Base-by-base conservation (phyloP, 768 basidiomycete genomes). In the Obba rivulosa region DNA sequence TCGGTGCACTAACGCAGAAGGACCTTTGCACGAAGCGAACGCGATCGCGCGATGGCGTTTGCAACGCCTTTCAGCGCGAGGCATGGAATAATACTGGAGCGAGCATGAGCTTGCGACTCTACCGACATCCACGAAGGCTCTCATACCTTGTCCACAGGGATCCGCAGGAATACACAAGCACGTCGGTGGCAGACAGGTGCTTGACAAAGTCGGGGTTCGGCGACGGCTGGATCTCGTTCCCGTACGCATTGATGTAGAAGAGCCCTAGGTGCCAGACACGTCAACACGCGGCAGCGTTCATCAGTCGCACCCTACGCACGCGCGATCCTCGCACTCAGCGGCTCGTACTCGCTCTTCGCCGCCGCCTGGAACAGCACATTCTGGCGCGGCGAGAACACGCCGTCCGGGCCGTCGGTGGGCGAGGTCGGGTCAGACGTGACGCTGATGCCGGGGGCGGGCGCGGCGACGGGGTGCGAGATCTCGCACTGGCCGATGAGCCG, bases 401-500 rank as follows among this genome's bases (percentile, higher is more conserved):
- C 75, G 35, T 74, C 78, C 61, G 82, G 70, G 28, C 75, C 81
- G 53, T 84, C 81, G 4, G 73, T 60, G 35, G 77, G 76, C 21
- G 77, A 78, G 47, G 64, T 56, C 22, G 68, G 62, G 34, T 73
- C 73, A 17, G 69, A 62, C 20, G 65, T 58, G 31, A 64, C 54
- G 41, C 64, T 60, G 25, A 69, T 59, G 25, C 62, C 49, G 2
- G 53, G 50, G 5, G 49, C 34, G n/a, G 48, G 49, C 22, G 65
- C 51, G 28, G 28, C 28, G 34, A 86, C 77, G 3, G 92, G 92
- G 64, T 95, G 92, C 2, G 92, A 93, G 55, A 95, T 93, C 58
- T 92, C 87, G 62, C 92, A 95, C 67, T 96, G 93, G 14, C 93
- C 93, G 36, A 94, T 82, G 37, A 97, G 78, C 43, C 75, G 79